Evolutionary conservation across 768 basidiomycete species (phyloP).

Genomic region (Coprinellus micaceus): DNA sequence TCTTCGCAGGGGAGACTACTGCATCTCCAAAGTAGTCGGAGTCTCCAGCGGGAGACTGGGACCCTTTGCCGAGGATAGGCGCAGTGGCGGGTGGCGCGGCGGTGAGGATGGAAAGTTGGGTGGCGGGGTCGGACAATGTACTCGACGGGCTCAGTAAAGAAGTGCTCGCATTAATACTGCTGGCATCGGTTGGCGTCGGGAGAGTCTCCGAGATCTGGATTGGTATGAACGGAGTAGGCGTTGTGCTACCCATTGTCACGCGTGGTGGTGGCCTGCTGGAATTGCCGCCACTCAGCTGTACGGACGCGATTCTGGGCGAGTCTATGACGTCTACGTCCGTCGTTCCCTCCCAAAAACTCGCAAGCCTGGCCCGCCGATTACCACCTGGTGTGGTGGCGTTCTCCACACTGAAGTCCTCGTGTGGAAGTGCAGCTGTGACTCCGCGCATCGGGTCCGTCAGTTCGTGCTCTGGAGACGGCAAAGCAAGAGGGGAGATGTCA

Average conservation of each 20-base stretch:
- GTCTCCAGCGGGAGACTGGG: neutral
- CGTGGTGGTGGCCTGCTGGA: neutral
- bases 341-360: conserved; percentile 77
- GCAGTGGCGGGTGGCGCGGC: conserved; percentile 6
- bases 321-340: conserved; percentile 49
- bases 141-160: neutral
- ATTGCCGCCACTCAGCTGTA: too few relatives aligned
- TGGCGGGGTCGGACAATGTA: neutral
- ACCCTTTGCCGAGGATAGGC: neutral
- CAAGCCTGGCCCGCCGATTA: conserved; percentile 53
- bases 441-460: conserved; percentile 87
- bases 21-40: conserved; percentile 6
- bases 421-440: conserved; percentile 62
- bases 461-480: conserved; percentile 90
- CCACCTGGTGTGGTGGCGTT: conserved; percentile 44
- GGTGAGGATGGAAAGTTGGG: conserved; percentile 6
- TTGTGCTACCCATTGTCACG: neutral
- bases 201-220: neutral
- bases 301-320: neutral
- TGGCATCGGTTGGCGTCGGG: neutral
- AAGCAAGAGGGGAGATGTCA: conserved; percentile 79
- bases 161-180: too few relatives aligned
- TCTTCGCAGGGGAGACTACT: neutral
- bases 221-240: neutral
- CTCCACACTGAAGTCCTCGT: conserved; percentile 24